A percentile compares a stretch with the other conserved stretches of the same genome.
Evolutionary conservation across 2,329 filamentous ascomycete species (phyloP).

Genomic region (Parascedosporium putredinis): DNA sequence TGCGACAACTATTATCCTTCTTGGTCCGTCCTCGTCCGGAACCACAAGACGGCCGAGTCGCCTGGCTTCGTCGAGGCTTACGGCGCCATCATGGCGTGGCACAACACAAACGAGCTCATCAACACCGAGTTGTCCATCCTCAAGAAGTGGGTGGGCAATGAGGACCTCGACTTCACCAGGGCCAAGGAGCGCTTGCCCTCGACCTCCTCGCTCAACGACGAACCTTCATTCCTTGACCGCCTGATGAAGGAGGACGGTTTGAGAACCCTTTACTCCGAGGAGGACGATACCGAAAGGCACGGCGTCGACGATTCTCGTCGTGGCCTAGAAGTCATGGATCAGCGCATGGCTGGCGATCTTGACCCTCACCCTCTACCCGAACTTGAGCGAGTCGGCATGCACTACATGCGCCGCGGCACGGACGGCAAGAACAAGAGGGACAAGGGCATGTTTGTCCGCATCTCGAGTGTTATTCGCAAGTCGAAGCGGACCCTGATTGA

Average conservation of each 20-base stretch:
- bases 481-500: constrained; percentile 84
- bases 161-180: constrained; percentile 82
- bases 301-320: constrained; percentile 15
- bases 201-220: constrained; percentile 53
- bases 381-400: background rate
- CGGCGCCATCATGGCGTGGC: constrained; percentile 86
- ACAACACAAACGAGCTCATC: constrained; percentile 94
- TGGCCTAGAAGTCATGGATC: background rate
- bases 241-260: constrained; percentile 93
- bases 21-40: constrained; percentile 58
- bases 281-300: constrained; percentile 20
- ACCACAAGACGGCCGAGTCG: constrained; percentile 68
- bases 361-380: background rate
- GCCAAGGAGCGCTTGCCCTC: constrained; percentile 58
- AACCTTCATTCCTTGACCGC: constrained; percentile 87
- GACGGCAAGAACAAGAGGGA: constrained; percentile 13
- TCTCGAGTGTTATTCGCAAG: constrained; percentile 82
- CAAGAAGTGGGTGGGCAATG: constrained; percentile 94
- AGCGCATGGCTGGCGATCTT: background rate
- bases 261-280: constrained; percentile 77
- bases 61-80: constrained; percentile 70
- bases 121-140: constrained; percentile 87
- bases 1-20: constrained; percentile 81
- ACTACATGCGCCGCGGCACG: background rate
- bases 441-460: constrained; percentile 72